Base-by-base conservation (phyloP, 2,329 filamentous ascomycete genomes). In the Pezicula rhizophila region DNA sequence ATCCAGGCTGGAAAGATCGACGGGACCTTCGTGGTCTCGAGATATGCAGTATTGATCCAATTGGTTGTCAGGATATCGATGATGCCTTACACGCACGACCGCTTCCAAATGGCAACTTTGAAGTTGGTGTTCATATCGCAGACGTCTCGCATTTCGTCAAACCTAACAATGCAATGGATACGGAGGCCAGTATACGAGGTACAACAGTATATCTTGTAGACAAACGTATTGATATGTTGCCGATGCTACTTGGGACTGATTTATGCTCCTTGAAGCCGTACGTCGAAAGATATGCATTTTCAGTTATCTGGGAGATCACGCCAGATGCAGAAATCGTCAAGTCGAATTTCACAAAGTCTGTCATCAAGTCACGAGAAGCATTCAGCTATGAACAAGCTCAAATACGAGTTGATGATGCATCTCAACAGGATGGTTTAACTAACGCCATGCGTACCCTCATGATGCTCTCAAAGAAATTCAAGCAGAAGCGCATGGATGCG, bases 131-230 rank as follows among this genome's bases (percentile, higher is more conserved):
- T 14, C 95, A 99, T 68, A 99, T 99, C 68, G 95, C 93, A 25
- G 93, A 99, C 67, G 93, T 99, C n/a, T 97, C 93, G 8, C 87
- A 99, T 70, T 99, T 99, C 64, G 93, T 99, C 61, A 95, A 93
- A 69, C 91, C 95, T 23, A 90, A 88, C 67, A 99, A 92, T 62
- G 86, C 93, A 47, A 99, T 99, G 93, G 95, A 99, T 65, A 80
- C 84, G 42, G 93, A 99, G 70, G 93, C 93, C 3, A 93, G 89
- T 63, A 82, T 95, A 62, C 85, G 93, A 60, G 93, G 93, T 53
- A 97, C 93, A 4, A 97, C 92, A 0, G 93, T 99, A 25, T 99
- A 99, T 66, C 76, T 99, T 14, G 93, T 99, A 3, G 93, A 99
- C 69, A 99, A 99, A 76, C 90, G 93, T 60, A 99, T 99, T 61